These are phyloP conservation scores for Samsoniella hepiali DNA, from an alignment of 2,329 filamentous ascomycete genomes.

Conservation along the genomic window DNA sequence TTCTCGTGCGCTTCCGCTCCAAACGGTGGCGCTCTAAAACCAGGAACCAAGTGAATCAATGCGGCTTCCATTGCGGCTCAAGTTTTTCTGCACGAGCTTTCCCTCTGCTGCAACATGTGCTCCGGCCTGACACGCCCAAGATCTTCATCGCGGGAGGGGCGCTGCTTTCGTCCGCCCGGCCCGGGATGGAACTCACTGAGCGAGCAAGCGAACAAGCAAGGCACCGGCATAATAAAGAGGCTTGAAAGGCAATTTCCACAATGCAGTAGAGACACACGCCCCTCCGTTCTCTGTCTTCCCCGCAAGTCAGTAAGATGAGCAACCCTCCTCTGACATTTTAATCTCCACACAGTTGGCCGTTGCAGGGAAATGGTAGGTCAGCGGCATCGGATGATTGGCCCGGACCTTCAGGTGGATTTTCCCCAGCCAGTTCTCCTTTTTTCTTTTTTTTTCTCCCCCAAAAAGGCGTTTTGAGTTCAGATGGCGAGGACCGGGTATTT, in stretches of 20 bases:
- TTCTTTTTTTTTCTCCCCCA: neutral
- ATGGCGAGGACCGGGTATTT: neutral
- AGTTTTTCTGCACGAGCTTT: neutral
- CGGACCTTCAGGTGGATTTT: constrained; percentile 3
- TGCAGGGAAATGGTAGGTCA: constrained; percentile 2
- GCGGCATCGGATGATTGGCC: constrained; percentile 4
- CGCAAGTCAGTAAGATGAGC: constrained; percentile 1
- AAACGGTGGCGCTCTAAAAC: neutral
- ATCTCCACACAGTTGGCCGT: constrained; percentile 16
- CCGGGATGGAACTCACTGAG: neutral
- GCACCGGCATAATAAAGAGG: neutral
- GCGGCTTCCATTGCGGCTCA: neutral
- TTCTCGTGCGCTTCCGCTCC: neutral
- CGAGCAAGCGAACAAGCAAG: neutral
- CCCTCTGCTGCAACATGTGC: neutral
- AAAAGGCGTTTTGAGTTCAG: neutral
- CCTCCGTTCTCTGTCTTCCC: neutral
- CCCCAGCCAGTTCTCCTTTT: neutral
- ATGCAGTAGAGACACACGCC: neutral
- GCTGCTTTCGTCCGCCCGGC: neutral
- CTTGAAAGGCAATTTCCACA: constrained; percentile 3
- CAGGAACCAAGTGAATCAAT: neutral
- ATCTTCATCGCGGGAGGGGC: constrained; percentile 8
- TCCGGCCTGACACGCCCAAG: neutral
- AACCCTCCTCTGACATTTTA: neutral